These are phyloP conservation scores for Dorcoceras hygrometricum DNA, from an alignment of 257 asterid species.

Conservation along the genomic window DNA sequence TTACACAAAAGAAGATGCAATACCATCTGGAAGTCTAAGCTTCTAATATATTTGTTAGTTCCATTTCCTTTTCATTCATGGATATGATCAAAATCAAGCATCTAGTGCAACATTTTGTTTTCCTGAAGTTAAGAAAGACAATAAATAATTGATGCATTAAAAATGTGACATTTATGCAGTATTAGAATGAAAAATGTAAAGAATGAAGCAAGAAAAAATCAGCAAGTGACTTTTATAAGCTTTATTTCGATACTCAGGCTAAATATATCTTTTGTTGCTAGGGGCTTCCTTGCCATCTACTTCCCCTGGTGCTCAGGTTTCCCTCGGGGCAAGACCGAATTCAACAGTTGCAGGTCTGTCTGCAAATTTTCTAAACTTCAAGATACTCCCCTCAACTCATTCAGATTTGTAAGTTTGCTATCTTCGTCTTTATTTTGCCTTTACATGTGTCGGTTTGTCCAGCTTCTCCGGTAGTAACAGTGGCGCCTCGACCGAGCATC, in stretches of 20 bases:
- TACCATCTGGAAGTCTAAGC: background rate
- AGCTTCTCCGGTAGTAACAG: constrained; percentile 54
- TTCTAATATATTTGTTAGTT: too few species aligned
- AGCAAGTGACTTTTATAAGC: background rate
- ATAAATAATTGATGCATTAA: background rate
- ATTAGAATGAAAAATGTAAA: too few species aligned
- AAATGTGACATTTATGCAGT: background rate
- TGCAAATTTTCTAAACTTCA: constrained; percentile 5
- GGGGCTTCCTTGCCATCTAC: constrained; percentile 37
- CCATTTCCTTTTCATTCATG: too few species aligned
- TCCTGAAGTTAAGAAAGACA: background rate
- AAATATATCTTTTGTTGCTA: constrained; percentile 13
- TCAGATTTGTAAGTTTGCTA: background rate
- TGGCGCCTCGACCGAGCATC: constrained; percentile 35
- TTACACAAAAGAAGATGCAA: background rate
- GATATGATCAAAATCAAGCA: background rate
- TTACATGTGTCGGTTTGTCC: constrained; percentile 21
- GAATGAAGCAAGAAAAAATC: background rate
- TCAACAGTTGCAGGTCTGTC: constrained; percentile 56
- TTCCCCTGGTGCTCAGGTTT: constrained; percentile 50
- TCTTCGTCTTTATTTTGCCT: background rate
- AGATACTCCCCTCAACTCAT: background rate
- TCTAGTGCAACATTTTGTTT: background rate
- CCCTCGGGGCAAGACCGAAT: constrained; percentile 41
- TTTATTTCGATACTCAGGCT: background rate